Percentiles rank a stretch among this genome's conserved stretches.
Evolutionary conservation across 176 grass and related monocot genomes (phyloP).

Genomic region (Typha latifolia): DNA sequence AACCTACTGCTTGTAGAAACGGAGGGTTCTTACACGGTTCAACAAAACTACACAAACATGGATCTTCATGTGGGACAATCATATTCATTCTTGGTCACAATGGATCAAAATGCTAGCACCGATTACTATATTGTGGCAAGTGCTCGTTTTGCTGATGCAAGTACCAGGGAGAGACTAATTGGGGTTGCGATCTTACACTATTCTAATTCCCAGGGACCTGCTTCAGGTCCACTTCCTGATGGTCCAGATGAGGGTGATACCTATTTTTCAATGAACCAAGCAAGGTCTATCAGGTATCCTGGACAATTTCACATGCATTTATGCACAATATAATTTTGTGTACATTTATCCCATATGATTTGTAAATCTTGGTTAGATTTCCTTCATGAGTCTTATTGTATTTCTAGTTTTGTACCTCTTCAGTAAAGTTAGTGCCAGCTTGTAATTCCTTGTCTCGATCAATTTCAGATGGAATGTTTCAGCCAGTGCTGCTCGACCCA

Average conservation of each 20-base stretch:
- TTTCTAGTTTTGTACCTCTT: neutral
- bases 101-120: conserved; percentile 77
- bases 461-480: conserved; percentile 86
- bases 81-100: conserved; percentile 79
- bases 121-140: conserved; percentile 87
- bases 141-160: conserved; percentile 45
- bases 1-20: conserved; percentile 75
- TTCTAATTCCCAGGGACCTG: conserved; percentile 64
- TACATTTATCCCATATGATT: neutral
- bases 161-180: conserved; percentile 42
- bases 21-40: conserved; percentile 86
- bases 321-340: neutral
- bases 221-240: conserved; percentile 69
- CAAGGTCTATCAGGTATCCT: conserved; percentile 75
- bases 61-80: conserved; percentile 93
- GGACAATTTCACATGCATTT: neutral
- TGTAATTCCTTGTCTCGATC: neutral
- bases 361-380: conserved; percentile 2
- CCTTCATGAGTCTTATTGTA: neutral
- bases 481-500: conserved; percentile 74
- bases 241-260: conserved; percentile 76
- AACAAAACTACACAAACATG: conserved; percentile 92
- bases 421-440: neutral
- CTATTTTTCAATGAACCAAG: conserved; percentile 81
- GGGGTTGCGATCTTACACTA: conserved; percentile 79